These are phyloP conservation scores for Cladophialophora psammophila DNA, from an alignment of 2,329 filamentous ascomycete genomes.

Conservation along the genomic window DNA sequence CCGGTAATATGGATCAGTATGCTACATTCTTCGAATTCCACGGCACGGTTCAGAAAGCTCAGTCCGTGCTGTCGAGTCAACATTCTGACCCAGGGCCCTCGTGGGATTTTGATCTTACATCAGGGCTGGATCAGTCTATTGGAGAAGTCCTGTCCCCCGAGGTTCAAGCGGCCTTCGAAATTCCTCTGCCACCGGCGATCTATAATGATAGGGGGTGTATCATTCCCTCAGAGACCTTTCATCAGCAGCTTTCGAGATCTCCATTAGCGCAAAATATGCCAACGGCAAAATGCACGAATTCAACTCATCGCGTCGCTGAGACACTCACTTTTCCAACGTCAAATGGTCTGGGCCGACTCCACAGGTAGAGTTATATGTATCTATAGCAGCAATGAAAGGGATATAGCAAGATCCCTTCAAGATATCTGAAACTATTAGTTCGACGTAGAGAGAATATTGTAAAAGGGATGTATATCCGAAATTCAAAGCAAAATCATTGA, in stretches of 20 bases:
- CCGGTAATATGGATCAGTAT: neutral
- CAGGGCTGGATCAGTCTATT: neutral
- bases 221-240: neutral
- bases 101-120: neutral
- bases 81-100: neutral
- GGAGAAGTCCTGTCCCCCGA: neutral
- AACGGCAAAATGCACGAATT: neutral
- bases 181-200: neutral
- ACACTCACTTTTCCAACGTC: neutral
- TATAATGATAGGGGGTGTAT: neutral
- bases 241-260: neutral
- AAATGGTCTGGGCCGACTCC: neutral
- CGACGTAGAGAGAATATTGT: too few species aligned
- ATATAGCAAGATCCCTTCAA: neutral
- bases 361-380: neutral
- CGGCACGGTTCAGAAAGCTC: neutral
- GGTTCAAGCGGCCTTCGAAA: neutral
- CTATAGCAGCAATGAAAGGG: neutral
- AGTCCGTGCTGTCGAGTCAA: neutral
- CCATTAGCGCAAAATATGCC: neutral
- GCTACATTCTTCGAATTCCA: constrained; percentile 1
- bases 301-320: neutral
- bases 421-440: too few species aligned
- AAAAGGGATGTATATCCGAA: too few species aligned
- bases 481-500: too few species aligned